Conservation (phyloP, 768 basidiomycete species). For the Tulasnella sp. region DNA sequence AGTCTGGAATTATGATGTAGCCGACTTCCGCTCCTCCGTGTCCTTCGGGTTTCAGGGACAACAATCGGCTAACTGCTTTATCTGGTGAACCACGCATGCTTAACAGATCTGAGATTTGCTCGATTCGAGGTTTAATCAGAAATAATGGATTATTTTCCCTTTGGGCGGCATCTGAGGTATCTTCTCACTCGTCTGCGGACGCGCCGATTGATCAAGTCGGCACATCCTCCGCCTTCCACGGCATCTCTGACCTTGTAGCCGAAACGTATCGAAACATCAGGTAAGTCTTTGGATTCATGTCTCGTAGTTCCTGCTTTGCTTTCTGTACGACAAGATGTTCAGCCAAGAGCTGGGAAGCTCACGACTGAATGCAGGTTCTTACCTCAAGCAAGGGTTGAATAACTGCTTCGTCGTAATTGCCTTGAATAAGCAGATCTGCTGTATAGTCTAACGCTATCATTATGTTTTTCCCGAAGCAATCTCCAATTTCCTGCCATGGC, state of each 20-base stretch:
- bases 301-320: background rate
- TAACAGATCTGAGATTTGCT: background rate
- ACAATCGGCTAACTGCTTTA: background rate
- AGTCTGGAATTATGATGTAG: no score
- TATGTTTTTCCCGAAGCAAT: background rate
- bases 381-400: background rate
- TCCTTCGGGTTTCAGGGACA: background rate
- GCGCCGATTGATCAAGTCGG: background rate
- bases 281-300: background rate
- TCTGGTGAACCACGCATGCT: background rate
- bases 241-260: background rate
- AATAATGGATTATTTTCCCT: no score
- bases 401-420: background rate
- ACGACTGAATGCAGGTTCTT: background rate
- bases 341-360: background rate
- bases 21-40: no score
- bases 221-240: background rate
- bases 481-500: constrained; percentile 5
- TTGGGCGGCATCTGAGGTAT: background rate
- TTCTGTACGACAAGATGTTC: background rate
- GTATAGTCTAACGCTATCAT: background rate
- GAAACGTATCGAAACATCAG: background rate
- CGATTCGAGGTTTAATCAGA: background rate
- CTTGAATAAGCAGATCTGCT: background rate
- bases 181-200: background rate